Evolutionary conservation across 805 yeast genomes (phyloP).

Genomic region (Candida nemodendra): DNA sequence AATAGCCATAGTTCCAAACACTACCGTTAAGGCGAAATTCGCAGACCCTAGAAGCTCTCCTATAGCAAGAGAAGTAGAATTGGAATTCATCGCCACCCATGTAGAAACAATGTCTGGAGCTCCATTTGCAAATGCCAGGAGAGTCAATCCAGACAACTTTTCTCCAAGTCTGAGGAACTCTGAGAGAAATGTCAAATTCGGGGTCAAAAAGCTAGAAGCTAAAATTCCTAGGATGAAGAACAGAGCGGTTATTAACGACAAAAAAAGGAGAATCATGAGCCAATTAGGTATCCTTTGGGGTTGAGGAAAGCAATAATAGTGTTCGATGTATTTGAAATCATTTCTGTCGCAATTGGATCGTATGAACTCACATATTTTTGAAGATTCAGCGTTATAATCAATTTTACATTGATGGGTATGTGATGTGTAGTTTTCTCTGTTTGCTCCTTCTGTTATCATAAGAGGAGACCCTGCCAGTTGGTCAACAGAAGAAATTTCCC

Average conservation of each 20-base stretch:
- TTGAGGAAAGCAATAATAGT: conserved; percentile 26
- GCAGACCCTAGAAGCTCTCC: conserved; percentile 57
- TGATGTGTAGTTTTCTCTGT: background rate
- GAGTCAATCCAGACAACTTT: conserved; percentile 78
- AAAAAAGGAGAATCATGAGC: conserved; percentile 8
- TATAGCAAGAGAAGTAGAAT: conserved; percentile 55
- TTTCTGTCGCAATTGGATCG: conserved; percentile 18
- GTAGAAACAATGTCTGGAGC: conserved; percentile 88
- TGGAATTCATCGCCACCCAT: conserved; percentile 71
- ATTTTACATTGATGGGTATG: conserved; percentile 3
- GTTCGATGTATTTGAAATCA: conserved; percentile 21
- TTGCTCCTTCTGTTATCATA: background rate
- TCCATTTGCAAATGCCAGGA: conserved; percentile 89
- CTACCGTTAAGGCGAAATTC: conserved; percentile 49
- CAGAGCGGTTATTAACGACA: conserved; percentile 33
- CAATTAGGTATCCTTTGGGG: conserved; percentile 8
- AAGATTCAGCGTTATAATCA: conserved; percentile 9
- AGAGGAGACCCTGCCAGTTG: too few species aligned
- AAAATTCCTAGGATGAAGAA: conserved; percentile 71
- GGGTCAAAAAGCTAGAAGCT: conserved; percentile 81
- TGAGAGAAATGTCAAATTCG: conserved; percentile 70
- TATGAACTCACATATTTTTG: conserved; percentile 22
- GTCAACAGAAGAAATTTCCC: too few species aligned
- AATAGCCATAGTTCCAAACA: conserved; percentile 49
- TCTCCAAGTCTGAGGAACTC: conserved; percentile 62